Evolutionary conservation across 208 protist species (phyloP).

Genomic region (Angomonas ambiguus): DNA sequence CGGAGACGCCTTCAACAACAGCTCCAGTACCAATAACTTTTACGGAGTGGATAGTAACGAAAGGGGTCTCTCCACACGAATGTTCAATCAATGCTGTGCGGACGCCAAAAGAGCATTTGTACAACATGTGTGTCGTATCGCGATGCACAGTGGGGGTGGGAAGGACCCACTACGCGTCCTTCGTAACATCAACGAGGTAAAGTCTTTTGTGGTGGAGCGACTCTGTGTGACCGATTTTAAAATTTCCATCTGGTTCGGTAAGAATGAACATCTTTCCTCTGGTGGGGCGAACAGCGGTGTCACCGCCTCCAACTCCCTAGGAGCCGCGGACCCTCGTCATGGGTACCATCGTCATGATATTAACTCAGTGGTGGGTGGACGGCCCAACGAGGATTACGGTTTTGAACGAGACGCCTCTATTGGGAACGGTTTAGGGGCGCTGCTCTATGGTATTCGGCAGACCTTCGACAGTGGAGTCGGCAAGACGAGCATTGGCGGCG

Average conservation of each 20-base stretch:
- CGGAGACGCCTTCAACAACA: background rate
- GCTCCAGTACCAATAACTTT: background rate
- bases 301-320: background rate
- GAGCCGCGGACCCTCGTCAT: background rate
- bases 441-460: background rate
- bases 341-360: background rate
- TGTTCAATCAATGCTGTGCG: conserved; percentile 73
- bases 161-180: conserved; percentile 29
- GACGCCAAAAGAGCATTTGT: conserved; percentile 79
- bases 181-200: background rate
- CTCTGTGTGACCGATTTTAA: conserved; percentile 48
- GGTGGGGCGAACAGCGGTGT: background rate
- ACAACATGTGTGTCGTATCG: conserved; percentile 55
- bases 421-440: background rate
- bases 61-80: conserved; percentile 35
- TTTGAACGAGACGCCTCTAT: background rate
- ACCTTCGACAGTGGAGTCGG: background rate
- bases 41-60: conserved; percentile 13
- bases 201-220: background rate
- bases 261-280: conserved; percentile 31
- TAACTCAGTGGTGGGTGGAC: background rate
- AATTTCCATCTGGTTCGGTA: conserved; percentile 66
- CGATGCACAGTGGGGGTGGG: conserved; percentile 21
- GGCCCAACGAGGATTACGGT: background rate
- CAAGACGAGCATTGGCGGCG: background rate